A percentile compares a stretch with the other conserved stretches of the same genome.
These are phyloP conservation scores for Albugo candida DNA, from an alignment of 352 stramenopile genomes.

Conservation along the genomic window DNA sequence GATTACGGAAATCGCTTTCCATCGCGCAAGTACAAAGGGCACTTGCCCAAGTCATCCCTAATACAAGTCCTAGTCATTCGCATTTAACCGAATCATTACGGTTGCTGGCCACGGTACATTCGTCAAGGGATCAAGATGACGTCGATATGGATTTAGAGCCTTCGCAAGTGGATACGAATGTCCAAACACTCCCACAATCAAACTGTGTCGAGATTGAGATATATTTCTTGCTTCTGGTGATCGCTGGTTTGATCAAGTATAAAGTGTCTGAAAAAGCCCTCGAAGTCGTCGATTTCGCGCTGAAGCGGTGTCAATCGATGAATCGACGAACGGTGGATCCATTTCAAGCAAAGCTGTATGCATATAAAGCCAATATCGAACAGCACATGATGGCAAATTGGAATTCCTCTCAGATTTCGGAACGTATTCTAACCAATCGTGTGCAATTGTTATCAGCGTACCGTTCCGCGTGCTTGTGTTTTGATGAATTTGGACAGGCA, in stretches of 20 bases:
- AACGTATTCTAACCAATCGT: conserved; percentile 15
- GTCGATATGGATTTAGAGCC: conserved; percentile 30
- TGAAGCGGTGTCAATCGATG: conserved; percentile 47
- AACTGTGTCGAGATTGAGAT: conserved; percentile 75
- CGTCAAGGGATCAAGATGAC: conserved; percentile 17
- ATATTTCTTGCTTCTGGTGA: conserved; percentile 61
- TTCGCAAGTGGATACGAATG: conserved; percentile 7
- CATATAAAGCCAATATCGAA: conserved; percentile 57
- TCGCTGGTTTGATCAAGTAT: conserved; percentile 54
- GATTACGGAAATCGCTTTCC: conserved; percentile 58
- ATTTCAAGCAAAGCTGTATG: conserved; percentile 61
- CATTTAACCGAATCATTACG: conserved; percentile 28
- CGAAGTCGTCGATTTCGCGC: conserved; percentile 24
- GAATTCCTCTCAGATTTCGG: conserved; percentile 15
- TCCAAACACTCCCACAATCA: conserved; percentile 17
- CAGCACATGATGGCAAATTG: conserved; percentile 27
- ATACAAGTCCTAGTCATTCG: conserved; percentile 37
- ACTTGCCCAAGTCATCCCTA: conserved; percentile 34
- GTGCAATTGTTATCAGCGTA: conserved; percentile 56
- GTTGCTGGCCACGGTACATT: conserved; percentile 23
- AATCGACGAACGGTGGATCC: conserved; percentile 63
- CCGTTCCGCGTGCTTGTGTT: conserved; percentile 73
- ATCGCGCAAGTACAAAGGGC: conserved; percentile 33
- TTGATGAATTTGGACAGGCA: conserved; percentile 81
- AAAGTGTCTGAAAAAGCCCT: conserved; percentile 34